Evolutionary conservation across 2,329 filamentous ascomycete species (phyloP).

Genomic region (Diaporthe ampelina): DNA sequence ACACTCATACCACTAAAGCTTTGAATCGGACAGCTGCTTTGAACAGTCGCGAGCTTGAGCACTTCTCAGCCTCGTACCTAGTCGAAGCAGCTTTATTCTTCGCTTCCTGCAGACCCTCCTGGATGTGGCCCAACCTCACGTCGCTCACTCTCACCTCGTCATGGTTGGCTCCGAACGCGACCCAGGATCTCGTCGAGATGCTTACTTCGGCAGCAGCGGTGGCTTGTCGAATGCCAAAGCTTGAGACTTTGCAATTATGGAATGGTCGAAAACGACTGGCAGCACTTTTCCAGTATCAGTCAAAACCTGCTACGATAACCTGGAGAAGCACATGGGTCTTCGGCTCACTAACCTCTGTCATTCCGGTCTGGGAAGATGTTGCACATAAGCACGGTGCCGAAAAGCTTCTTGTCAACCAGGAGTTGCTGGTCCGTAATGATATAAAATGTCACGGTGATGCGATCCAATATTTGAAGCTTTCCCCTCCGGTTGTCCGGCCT

Average conservation of each 20-base stretch:
- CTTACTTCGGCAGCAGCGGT: slow-evolving; percentile 45
- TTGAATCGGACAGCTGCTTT: slow-evolving; percentile 30
- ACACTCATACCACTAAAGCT: too few species aligned
- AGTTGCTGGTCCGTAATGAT: slow-evolving; percentile 26
- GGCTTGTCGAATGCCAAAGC: slow-evolving; percentile 49
- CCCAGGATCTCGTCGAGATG: slow-evolving; percentile 43
- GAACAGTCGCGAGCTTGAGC: slow-evolving; percentile 47
- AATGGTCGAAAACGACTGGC: slow-evolving; percentile 50
- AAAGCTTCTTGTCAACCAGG: slow-evolving; percentile 43
- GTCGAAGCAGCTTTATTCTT: slow-evolving; percentile 49
- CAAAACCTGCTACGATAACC: slow-evolving; percentile 44
- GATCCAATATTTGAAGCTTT: neutral
- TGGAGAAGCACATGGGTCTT: slow-evolving; percentile 50
- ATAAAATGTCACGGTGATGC: neutral
- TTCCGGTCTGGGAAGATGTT: slow-evolving; percentile 49
- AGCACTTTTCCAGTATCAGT: slow-evolving; percentile 50
- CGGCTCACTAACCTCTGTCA: slow-evolving; percentile 41
- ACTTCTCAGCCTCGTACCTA: slow-evolving; percentile 49
- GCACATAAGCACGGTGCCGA: slow-evolving; percentile 43
- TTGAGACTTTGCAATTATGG: slow-evolving; percentile 53
- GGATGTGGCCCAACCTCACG: slow-evolving; percentile 49
- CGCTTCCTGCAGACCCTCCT: slow-evolving; percentile 45
- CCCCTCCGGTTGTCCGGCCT: neutral
- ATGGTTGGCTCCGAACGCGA: slow-evolving; percentile 44
- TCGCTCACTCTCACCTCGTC: slow-evolving; percentile 51